Conservation (phyloP, 108 stramenopile species). For the Heterococcus sp. region DNA sequence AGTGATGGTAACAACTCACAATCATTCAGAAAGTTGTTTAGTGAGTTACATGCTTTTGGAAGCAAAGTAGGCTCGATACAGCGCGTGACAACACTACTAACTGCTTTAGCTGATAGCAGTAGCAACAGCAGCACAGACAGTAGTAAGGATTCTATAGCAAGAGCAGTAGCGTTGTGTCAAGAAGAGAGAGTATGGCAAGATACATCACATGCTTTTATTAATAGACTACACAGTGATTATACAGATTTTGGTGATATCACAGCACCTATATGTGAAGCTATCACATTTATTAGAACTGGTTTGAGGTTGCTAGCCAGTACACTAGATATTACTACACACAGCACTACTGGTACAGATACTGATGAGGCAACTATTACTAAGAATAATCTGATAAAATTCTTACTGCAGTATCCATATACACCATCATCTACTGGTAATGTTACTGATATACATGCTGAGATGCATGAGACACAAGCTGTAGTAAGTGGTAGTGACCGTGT, state of each 20-base stretch:
- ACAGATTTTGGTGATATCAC: constrained; percentile 74
- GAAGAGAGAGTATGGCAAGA: constrained; percentile 72
- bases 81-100: constrained; percentile 52
- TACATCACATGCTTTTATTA: constrained; percentile 69
- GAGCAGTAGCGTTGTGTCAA: constrained; percentile 14
- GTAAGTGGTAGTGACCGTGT: too few species aligned
- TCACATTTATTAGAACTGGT: constrained; percentile 66
- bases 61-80: constrained; percentile 52
- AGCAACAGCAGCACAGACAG: background rate
- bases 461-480: too few species aligned
- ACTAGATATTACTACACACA: too few species aligned
- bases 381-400: too few species aligned
- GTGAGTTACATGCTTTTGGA: constrained; percentile 68
- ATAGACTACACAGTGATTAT: constrained; percentile 59
- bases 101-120: constrained; percentile 8
- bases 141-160: too few species aligned
- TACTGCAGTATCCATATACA: too few species aligned
- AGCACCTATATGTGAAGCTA: constrained; percentile 62
- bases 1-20: constrained; percentile 58
- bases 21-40: constrained; percentile 69
- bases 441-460: too few species aligned
- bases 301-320: constrained; percentile 49
- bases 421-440: too few species aligned
- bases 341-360: too few species aligned
- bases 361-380: too few species aligned